These are phyloP conservation scores for Canna indica DNA, from an alignment of 176 grass and related monocot species.

Conservation along the genomic window DNA sequence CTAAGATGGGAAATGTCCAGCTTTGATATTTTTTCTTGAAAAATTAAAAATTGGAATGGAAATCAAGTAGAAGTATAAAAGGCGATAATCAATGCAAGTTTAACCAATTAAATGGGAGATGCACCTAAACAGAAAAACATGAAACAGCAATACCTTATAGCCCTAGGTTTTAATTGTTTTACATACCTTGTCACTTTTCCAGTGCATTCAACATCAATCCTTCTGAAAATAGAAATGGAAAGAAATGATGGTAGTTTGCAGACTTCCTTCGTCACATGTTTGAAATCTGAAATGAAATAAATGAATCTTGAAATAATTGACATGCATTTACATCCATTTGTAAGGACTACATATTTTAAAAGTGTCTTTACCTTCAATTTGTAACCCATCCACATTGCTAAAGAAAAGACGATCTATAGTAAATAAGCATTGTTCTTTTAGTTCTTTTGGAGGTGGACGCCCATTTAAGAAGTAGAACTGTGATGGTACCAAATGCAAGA, in stretches of 20 bases:
- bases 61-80: background rate
- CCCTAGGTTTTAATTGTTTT: background rate
- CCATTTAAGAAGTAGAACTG: constrained; percentile 99
- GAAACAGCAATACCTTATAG: background rate
- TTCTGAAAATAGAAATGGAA: constrained; percentile 77
- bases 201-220: constrained; percentile 57
- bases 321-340: background rate
- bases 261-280: constrained; percentile 81
- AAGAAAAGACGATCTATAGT: constrained; percentile 89
- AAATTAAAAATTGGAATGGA: background rate
- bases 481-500: constrained; percentile 11
- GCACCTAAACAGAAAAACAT: too few relatives aligned
- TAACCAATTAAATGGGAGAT: background rate
- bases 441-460: constrained; percentile 61
- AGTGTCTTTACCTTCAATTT: constrained; percentile 52
- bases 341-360: constrained; percentile 7
- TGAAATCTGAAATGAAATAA: constrained; percentile 65
- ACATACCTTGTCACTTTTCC: constrained; percentile 76
- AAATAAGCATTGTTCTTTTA: constrained; percentile 90
- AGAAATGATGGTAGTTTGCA: constrained; percentile 92
- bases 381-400: constrained; percentile 65
- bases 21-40: background rate
- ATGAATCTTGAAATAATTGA: constrained; percentile 23
- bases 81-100: background rate
- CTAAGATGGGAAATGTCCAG: too few relatives aligned